Evolutionary conservation across 805 yeast genomes (phyloP), one percentile per base, ranked within the genome.

Genomic region (Metschnikowia colocasiae): DNA sequence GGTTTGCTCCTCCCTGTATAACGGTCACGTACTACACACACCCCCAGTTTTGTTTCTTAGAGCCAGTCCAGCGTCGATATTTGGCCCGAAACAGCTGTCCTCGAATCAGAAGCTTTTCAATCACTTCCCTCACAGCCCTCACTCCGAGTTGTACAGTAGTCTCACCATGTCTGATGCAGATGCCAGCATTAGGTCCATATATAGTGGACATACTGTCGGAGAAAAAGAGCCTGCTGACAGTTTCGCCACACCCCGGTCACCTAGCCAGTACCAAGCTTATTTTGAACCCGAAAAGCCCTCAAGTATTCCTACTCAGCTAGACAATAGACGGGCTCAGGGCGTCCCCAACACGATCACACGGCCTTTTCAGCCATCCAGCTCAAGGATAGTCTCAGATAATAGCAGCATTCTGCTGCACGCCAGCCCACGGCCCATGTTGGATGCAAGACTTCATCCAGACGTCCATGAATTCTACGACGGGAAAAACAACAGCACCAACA

Each of bases 101-200:
- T 25, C n/a, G n/a, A n/a, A n/a, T n/a, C n/a, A n/a, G n/a, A n/a
- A n/a, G n/a, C n/a, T n/a, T n/a, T 10, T 8, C 4, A 25, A 25
- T 10, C 6, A n/a, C 15, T 29, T 29, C 16, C 13, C 7, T 6
- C 6, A 29, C 12, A 6, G 4, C 16, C 16, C 16, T 29, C 8
- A 29, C 16, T n/a, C 32, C 16, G 13, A 29, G 8, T 29, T n/a
- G 16, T 13, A 29, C 7, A 18, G 9, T 4, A 33, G 19, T 2
- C 29, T 20, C 40, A 48, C 33, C 10, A 71, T 71, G 75, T 61
- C 74, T 31, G 71, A 71, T 47, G 72, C 74, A n/a, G 70, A 68
- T 9, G 75, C 75, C 36, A 68, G 73, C 47, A 61, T 71, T 29
- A 67, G 62, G 49, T 68, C 74, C 15, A 64, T 71, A 8, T 61